Base-by-base conservation (phyloP, 2,329 filamentous ascomycete species). In the Cercospora zeae-maydis region DNA sequence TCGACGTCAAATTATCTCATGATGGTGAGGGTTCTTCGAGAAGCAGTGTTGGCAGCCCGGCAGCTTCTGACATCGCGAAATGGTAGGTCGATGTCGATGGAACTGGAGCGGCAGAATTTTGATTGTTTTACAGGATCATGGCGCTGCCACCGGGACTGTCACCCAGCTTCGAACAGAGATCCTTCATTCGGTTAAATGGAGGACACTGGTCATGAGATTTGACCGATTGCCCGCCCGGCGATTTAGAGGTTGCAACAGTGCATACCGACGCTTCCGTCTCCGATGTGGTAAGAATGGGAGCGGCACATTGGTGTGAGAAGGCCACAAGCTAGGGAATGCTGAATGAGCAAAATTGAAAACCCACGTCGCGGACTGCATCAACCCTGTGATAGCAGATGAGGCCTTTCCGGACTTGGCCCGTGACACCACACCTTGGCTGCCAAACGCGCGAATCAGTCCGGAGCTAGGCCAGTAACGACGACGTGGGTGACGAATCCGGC, bases 21-120 rank as follows among this genome's bases (percentile, higher is more conserved):
- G 16, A 53, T 16, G 42, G 57, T 19, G 45, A 59, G 31, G 45
- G 36, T 10, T 59, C 64, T 19, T 63, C 66, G n/a, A 59, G 55
- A 21, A 62, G 60, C 45, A 68, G 64, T 54, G 54, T 63, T 11
- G 61, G 60, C 27, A 62, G 59, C 16, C 63, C 58, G 33, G 57
- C 57, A 31, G 61, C 54, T 37, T 64, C 62, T 33, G 63, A 64
- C 45, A 55, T 61, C 30, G 58, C 56, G 47, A 64, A 47, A 52
- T 64, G 62, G 62, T 64, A 31, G 52, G 62, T 61, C 13, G 36
- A 13, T 7, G 4, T 24, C 7, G 11, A 7, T 27, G 9, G 9
- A 2, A n/a, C 51, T 19, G 16, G 3, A 5, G 21, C 5, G 14
- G n/a, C 31, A 51, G 13, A n/a, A 8, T 19, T 21, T 52, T 64